Evolutionary conservation across 176 grass and related monocot species (phyloP), one percentile per base, ranked within the genome.

Genomic region (Puya raimondii): DNA sequence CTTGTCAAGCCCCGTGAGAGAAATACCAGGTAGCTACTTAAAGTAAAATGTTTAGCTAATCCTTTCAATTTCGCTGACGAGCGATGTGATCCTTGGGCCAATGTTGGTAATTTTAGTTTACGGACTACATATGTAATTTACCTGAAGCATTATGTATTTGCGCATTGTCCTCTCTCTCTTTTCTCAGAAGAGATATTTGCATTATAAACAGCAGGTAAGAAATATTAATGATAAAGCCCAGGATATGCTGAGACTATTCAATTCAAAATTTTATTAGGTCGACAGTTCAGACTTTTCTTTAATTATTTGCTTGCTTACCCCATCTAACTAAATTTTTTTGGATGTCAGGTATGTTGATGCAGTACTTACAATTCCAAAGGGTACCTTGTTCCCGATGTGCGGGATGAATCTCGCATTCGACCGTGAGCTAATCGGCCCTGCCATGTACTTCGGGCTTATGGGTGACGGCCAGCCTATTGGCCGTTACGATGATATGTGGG

Each of bases 341-440:
- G 58, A 56, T 50, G 75, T 73, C 63, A 90, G 87, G 80, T 90
- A 83, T 78, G 80, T 90, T 7, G 80, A 90, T 80, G 83, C 87
- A 71, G 69, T 90, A 72, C 80, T 90, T 50, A 86, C 87, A 25
- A 77, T 90, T 49, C 87, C 87, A 0, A 90, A 75, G 77, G 80
- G 87, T 20, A 86, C 87, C 52, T 82, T 90, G 50, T 90, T 90
- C 71, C 87, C 87, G 0, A 86, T 90, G 87, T 90, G 87, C 47
- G 87, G 87, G 76, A 90, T 90, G 87, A 90, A 90, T 72, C 80
- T 90, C 68, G 87, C 87, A 0, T 90, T 90, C 64, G 72, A 90
- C 49, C 87, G 87, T 69, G 87, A 90, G 66, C 80, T 90, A 66
- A 90, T 90, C 78, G 87, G 87, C 66, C 83, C 87, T 78, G 87